Base-by-base conservation (phyloP, 306 rosid genomes). In the Leucaena leucocephala region DNA sequence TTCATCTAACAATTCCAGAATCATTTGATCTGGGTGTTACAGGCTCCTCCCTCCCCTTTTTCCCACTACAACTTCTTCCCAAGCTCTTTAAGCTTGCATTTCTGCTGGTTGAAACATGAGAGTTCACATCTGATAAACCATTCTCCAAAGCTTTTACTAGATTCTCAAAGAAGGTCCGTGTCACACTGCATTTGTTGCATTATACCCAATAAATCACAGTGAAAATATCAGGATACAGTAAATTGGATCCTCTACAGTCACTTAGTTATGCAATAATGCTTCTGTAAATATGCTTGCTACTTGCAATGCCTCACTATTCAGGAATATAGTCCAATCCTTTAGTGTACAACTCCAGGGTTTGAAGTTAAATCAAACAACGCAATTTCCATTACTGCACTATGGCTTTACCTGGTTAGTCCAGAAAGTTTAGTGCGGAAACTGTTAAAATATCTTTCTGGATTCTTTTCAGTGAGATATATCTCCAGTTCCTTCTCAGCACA, bases 391-490 rank as follows among this genome's bases (percentile, higher is more conserved):
- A 48, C 8, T 48, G 2, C 40, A 45, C 7, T 6, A 10, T 8
- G 45, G 42, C 61, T 48, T 72, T 48, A 74, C 78, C 78, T 84
- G 85, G 94, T 90, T 58, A 86, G 81, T 74, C 86, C 87, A 52
- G 91, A 86, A 65, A 88, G 90, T 77, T 88, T 86, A 62, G 86
- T 84, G 76, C 91, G 90, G 72, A 88, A 87, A 75, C 81, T 81
- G 21, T 84, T 90, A 52, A 90, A 84, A 39, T 87, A 87, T 87
- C 83, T 83, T 44, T 82, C 68, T 58, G 86, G 77, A 59, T 84
- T 74, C 79, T 86, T 87, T n/a, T 72, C 84, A 70, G 54, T 78
- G 67, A 87, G 88, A 84, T 82, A 79, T 48, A 49, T 75, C 34
- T 81, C 79, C 59, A 88, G 69, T 49, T 88, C 90, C 87, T 82